Evolutionary conservation across 257 asterid species (phyloP).

Genomic region (Solanum commersonii): DNA sequence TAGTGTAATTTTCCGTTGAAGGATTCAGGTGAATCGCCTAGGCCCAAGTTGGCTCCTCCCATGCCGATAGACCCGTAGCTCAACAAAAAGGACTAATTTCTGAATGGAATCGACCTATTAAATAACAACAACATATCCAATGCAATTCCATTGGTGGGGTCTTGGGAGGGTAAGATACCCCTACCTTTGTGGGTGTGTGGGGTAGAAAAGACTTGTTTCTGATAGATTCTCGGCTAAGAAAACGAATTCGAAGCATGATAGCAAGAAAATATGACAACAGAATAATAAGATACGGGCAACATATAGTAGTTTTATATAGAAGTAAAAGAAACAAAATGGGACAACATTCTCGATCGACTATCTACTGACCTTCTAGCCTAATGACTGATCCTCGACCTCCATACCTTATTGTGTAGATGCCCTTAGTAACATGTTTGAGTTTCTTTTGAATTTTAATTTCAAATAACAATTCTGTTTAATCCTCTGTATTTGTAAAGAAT

Average conservation of each 20-base stretch:
- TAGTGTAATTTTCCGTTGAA: background rate
- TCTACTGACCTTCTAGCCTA: background rate
- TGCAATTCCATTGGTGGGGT: background rate
- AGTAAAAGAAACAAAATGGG: background rate
- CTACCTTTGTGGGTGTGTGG: background rate
- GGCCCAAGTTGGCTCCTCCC: background rate
- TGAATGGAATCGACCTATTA: background rate
- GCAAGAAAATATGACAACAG: background rate
- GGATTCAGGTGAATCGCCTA: fast-evolving
- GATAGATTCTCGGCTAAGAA: background rate
- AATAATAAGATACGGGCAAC: background rate
- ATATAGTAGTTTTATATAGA: background rate
- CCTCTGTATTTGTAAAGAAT: background rate
- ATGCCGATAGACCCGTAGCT: background rate
- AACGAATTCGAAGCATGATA: background rate
- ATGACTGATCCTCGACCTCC: background rate
- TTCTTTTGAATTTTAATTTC: background rate
- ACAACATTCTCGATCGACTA: background rate
- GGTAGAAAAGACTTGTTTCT: background rate
- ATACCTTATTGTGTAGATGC: background rate
- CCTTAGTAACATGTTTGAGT: background rate
- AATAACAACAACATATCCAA: background rate
- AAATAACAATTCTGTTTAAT: background rate
- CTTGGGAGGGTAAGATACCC: background rate
- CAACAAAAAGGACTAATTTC: background rate